Percentiles rank a stretch among this genome's conserved stretches.
phyloP scores from a whole-genome alignment of 257 asterid species.

The Euphrasia confusa region DNA sequence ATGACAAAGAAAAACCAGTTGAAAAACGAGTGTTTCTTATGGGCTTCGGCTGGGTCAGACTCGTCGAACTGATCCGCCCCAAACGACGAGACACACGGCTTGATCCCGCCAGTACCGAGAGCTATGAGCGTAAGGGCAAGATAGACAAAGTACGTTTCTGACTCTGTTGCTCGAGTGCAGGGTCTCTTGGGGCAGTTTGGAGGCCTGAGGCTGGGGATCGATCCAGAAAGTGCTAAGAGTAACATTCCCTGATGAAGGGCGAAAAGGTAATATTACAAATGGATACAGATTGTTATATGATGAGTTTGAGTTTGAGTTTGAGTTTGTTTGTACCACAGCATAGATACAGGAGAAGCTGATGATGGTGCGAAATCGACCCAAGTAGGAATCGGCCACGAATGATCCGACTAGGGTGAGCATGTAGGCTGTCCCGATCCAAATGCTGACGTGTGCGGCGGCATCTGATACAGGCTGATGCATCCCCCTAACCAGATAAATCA shows the following conservation, averaged over 20 bases:
- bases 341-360: slow-evolving; percentile 52
- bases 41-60: slow-evolving; percentile 39
- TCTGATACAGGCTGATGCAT: slow-evolving; percentile 53
- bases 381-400: slow-evolving; percentile 59
- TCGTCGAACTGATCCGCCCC: slow-evolving; percentile 68
- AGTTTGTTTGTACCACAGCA: slow-evolving; percentile 33
- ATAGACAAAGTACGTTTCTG: slow-evolving; percentile 44
- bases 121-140: slow-evolving; percentile 47
- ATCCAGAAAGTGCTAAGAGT: slow-evolving; percentile 55
- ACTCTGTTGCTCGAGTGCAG: slow-evolving; percentile 37
- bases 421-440: slow-evolving; percentile 67
- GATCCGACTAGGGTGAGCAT: slow-evolving; percentile 61
- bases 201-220: slow-evolving; percentile 43
- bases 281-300: too few relatives aligned
- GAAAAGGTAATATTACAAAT: too few relatives aligned
- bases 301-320: not conserved
- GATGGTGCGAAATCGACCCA: slow-evolving; percentile 60
- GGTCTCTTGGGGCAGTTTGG: slow-evolving; percentile 41
- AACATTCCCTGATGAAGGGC: slow-evolving; percentile 61
- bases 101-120: slow-evolving; percentile 68
- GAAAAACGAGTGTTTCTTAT: slow-evolving; percentile 49
- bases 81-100: slow-evolving; percentile 66
- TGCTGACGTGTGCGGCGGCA: slow-evolving; percentile 66
- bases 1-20: slow-evolving; percentile 73
- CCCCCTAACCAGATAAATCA: slow-evolving; percentile 40